These are phyloP conservation scores for Fomitopsis serialis DNA, from an alignment of 768 basidiomycete genomes.

Conservation along the genomic window DNA sequence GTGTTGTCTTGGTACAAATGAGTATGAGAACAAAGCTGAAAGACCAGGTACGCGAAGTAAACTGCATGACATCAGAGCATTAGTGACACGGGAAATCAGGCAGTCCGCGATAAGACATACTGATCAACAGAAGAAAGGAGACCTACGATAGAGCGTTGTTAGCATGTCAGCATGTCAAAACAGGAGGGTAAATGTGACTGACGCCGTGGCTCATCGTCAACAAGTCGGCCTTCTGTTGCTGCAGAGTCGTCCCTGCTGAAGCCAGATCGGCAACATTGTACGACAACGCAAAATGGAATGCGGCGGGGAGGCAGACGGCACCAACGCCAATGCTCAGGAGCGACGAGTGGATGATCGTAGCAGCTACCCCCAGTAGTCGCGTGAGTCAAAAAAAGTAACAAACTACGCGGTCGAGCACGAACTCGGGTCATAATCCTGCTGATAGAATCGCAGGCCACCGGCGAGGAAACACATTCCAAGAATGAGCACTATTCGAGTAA, in stretches of 20 bases:
- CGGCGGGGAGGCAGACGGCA: slow-evolving; percentile 72
- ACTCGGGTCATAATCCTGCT: slow-evolving; percentile 76
- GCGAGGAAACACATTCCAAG: slow-evolving; percentile 85
- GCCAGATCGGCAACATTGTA: slow-evolving; percentile 9
- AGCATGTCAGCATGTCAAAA: background rate
- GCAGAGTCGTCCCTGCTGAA: slow-evolving; percentile 12
- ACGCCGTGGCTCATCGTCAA: slow-evolving; percentile 77
- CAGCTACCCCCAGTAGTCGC: slow-evolving; percentile 33
- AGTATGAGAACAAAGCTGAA: slow-evolving; percentile 77
- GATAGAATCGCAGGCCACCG: slow-evolving; percentile 68
- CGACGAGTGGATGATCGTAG: slow-evolving; percentile 70
- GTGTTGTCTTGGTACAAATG: slow-evolving; percentile 50
- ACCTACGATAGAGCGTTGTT: slow-evolving; percentile 37
- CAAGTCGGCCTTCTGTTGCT: slow-evolving; percentile 41
- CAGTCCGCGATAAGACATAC: slow-evolving; percentile 35
- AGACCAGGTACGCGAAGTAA: slow-evolving; percentile 69
- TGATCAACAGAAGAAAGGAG: slow-evolving; percentile 71
- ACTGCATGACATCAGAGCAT: slow-evolving; percentile 33
- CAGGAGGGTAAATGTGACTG: slow-evolving; percentile 18
- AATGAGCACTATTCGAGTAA: slow-evolving; percentile 59
- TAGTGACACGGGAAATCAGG: background rate
- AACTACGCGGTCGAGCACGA: slow-evolving; percentile 17
- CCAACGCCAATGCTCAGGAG: slow-evolving; percentile 73
- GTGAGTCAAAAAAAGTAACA: background rate
- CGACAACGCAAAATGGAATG: slow-evolving; percentile 63